Percentiles rank a stretch among this genome's conserved stretches.
Evolutionary conservation across 345 rosid species (phyloP).

Genomic region (Populus simonii): DNA sequence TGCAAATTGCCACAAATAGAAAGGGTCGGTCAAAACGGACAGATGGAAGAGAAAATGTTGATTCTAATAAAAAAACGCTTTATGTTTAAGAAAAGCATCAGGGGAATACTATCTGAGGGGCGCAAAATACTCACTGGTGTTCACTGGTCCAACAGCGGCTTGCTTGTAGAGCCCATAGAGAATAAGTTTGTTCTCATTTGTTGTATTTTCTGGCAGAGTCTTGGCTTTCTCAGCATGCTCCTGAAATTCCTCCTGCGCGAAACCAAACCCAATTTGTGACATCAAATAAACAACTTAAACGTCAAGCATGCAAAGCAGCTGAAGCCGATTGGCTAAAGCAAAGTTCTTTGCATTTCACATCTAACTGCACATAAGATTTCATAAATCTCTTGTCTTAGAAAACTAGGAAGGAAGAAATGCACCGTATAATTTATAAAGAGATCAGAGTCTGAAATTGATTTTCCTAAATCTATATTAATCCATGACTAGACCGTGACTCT

Average conservation of each 20-base stretch:
- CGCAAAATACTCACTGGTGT: constrained; percentile 47
- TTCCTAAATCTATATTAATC: not conserved
- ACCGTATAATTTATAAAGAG: not conserved
- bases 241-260: constrained; percentile 70
- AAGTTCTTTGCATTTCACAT: not conserved
- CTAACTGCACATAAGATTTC: not conserved
- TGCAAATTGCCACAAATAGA: constrained; percentile 18
- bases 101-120: not conserved
- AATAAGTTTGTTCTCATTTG: constrained; percentile 69
- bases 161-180: constrained; percentile 85
- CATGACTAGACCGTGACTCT: not conserved
- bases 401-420: not conserved
- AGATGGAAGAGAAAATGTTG: not conserved
- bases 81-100: not conserved
- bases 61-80: not conserved
- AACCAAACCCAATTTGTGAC: not conserved
- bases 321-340: not conserved
- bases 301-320: not conserved
- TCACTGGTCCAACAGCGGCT: constrained; percentile 72
- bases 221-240: constrained; percentile 64
- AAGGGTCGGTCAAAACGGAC: not conserved
- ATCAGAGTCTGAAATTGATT: not conserved
- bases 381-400: not conserved
- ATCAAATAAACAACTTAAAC: not conserved
- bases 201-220: constrained; percentile 50